phyloP scores from a whole-genome alignment of 2,329 filamentous ascomycete genomes.

The Aspergillus udagawae region DNA sequence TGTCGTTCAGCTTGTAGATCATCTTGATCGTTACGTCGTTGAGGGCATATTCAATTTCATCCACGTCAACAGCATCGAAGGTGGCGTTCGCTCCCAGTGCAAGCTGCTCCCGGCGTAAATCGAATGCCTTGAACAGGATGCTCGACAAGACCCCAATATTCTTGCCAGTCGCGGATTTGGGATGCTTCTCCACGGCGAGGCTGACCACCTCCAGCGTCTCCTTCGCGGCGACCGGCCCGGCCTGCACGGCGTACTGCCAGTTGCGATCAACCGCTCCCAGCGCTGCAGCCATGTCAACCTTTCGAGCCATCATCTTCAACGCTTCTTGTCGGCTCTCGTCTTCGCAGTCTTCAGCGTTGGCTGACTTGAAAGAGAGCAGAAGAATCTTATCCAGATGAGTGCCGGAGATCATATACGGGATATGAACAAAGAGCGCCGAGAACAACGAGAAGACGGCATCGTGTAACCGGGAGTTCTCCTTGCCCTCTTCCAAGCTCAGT shows the following conservation, averaged over 20 bases:
- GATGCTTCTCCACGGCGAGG: slow-evolving; percentile 68
- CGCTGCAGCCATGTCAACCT: slow-evolving; percentile 71
- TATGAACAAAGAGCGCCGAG: slow-evolving; percentile 71
- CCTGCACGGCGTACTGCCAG: slow-evolving; percentile 61
- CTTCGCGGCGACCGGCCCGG: slow-evolving; percentile 61
- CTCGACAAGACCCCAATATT: slow-evolving; percentile 66
- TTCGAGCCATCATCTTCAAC: slow-evolving; percentile 69
- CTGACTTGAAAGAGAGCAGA: slow-evolving; percentile 67
- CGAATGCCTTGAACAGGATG: slow-evolving; percentile 52
- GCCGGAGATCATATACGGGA: slow-evolving; percentile 85
- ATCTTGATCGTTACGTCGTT: slow-evolving; percentile 77
- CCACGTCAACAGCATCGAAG: slow-evolving; percentile 48
- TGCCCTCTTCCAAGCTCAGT: slow-evolving; percentile 53
- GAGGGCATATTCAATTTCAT: slow-evolving; percentile 59
- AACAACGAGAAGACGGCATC: slow-evolving; percentile 80
- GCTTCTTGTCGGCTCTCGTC: slow-evolving; percentile 65
- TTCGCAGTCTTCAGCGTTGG: slow-evolving; percentile 58
- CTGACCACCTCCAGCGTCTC: slow-evolving; percentile 69
- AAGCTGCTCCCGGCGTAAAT: slow-evolving; percentile 41
- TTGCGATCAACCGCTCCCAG: slow-evolving; percentile 69
- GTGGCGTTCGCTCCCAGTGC: slow-evolving; percentile 22
- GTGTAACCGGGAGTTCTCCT: slow-evolving; percentile 63
- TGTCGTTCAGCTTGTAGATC: slow-evolving; percentile 95
- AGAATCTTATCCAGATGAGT: slow-evolving; percentile 70
- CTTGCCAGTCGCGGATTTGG: slow-evolving; percentile 75